Base-by-base conservation (phyloP, 257 asterid genomes). In the Scutellaria minor region DNA sequence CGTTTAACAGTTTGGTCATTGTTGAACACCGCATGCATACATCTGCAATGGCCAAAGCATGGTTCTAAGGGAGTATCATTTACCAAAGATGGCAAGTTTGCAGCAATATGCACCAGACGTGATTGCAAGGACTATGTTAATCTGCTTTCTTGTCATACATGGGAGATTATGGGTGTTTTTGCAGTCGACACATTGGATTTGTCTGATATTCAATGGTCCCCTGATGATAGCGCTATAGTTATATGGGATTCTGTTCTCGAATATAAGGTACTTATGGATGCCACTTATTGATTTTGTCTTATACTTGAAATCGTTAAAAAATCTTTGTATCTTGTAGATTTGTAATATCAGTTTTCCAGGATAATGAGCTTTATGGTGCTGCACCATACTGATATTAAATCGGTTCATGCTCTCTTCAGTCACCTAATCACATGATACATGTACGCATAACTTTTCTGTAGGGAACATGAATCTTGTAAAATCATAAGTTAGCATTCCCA, bases 101-200 rank as follows among this genome's bases (percentile, higher is more conserved):
- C 99, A 46, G 99, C 98, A 15, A 78, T 95, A 73, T 95, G 99
- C 82, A 95, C 99, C 1, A 92, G 99, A 75, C 97, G 97, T 68
- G 99, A 95, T 79, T 95, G 99, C 86, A 95, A 95, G 75, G 99
- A 95, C 76, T 90, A 92, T 74, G 99, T 90, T 68, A 95, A 90
- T 85, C 90, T 95, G 54, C 86, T 92, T 60, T 92, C 99, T 71
- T 92, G 99, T 70, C 78, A 87, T 37, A 75, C 95, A 0, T 95
- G 98, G 99, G 99, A 95, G 84, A 87, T 95, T 62, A 85, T 92
- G 87, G 93, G 98, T 57, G 98, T 90, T 73, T 95, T 92, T 53
- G 93, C 99, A 12, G 99, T 95, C 9, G 99, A 95, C 78, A 95
- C 98, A 0, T 73, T 95, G 82, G 99, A 95, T 87, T 85, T 95